phyloP scores from a whole-genome alignment of 371 early-diverging fungal genomes.

The Mortierella sp. region DNA sequence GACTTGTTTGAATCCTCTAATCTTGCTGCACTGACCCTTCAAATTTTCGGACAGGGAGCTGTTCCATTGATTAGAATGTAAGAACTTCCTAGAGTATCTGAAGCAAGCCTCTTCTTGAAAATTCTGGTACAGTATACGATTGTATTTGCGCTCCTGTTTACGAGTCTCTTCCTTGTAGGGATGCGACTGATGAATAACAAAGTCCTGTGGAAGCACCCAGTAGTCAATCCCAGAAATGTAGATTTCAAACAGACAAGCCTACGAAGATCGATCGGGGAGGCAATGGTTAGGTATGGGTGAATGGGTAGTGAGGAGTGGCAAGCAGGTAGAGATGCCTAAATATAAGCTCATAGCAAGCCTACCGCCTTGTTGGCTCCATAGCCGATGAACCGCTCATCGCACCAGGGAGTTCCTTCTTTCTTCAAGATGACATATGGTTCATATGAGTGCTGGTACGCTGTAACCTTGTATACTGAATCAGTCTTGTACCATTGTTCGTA shows the following conservation, averaged over 20 bases:
- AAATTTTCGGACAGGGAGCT: constrained; percentile 62
- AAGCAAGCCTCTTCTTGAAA: constrained; percentile 76
- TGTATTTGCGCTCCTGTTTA: constrained; percentile 75
- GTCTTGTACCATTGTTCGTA: constrained; percentile 61
- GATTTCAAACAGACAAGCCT: constrained; percentile 75
- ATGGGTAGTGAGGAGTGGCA: too few species aligned
- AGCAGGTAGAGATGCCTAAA: too few species aligned
- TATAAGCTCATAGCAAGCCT: constrained; percentile 1
- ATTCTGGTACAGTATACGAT: constrained; percentile 70
- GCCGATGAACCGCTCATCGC: constrained; percentile 77
- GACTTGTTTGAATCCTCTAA: constrained; percentile 40
- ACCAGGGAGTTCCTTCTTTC: constrained; percentile 75
- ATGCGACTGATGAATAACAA: constrained; percentile 75
- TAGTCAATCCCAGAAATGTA: constrained; percentile 75
- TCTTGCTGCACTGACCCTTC: constrained; percentile 65
- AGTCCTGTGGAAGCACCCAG: constrained; percentile 72
- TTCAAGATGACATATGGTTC: constrained; percentile 77
- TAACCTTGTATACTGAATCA: constrained; percentile 65
- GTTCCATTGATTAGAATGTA: constrained; percentile 65
- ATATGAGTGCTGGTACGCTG: constrained; percentile 72
- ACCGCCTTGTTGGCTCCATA: constrained; percentile 77
- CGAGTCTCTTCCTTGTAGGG: constrained; percentile 72
- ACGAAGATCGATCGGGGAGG: too few species aligned
- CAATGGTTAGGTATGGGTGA: background rate
- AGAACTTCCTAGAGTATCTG: constrained; percentile 69